Base-by-base conservation (phyloP, 176 grass and related monocot species). In the Eleusine coracana region DNA sequence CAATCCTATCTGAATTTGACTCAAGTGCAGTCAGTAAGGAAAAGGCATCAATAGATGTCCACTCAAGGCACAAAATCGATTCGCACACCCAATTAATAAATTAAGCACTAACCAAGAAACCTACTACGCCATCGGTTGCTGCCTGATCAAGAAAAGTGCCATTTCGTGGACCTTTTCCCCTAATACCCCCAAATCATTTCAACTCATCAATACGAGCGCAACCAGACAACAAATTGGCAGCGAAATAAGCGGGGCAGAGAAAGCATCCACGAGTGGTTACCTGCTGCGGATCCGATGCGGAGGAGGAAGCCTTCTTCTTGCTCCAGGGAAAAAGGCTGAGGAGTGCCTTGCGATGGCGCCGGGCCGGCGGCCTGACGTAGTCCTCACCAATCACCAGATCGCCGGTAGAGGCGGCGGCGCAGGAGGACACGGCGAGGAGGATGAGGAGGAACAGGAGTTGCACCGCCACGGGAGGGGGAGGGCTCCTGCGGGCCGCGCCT, bases 221-320 rank as follows among this genome's bases (percentile, higher is more conserved):
- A 51, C 18, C 5, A n/a, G 29, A 15, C 31, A 39, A 38, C 25
- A 59, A 64, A 48, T 27, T 2, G 2, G 39, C 3, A 42, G 7
- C 51, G 25, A 61, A 36, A 23, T 18, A 69, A 76, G n/a, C 25
- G 6, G 6, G 16, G 10, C 3, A 5, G 49, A 41, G 78, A 7
- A 40, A 21, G 13, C n/a, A 34, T n/a, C 25, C 20, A 21, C 68
- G 70, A 21, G 17, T 65, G 1, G 3, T 78, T 80, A 94, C 92
- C 84, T 94, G 92, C 59, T 91, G 86, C 27, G 92, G 89, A 71
- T 89, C 77, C 27, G 83, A 89, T 10, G 74, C 40, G 49, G 76
- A 83, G 27, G 73, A 51, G 52, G 86, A 89, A 40, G 80, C 55
- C 55, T 82, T 81, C 72, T 61, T 76, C 77, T 80, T 68, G 84